These are phyloP conservation scores for Trichosanthes truncata DNA, from an alignment of 306 rosid genomes.

Conservation along the genomic window DNA sequence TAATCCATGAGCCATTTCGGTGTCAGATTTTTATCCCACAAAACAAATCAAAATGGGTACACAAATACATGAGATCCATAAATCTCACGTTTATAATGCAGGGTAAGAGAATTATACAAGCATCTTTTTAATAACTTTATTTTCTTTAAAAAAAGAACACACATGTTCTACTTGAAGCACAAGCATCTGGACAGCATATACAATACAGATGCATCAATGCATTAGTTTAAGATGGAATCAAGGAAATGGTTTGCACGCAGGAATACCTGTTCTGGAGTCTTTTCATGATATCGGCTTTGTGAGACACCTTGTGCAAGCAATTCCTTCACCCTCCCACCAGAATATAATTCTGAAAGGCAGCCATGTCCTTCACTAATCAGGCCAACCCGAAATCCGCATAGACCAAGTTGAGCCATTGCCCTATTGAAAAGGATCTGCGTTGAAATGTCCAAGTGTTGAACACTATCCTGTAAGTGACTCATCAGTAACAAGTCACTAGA, in stretches of 20 bases:
- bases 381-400: conserved; percentile 82
- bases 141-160: not conserved
- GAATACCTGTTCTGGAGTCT: conserved; percentile 95
- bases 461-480: conserved; percentile 91
- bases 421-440: conserved; percentile 92
- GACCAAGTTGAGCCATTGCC: conserved; percentile 93
- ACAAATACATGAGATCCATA: not conserved
- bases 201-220: not conserved
- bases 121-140: not conserved
- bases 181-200: not conserved
- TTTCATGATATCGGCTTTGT: conserved; percentile 90
- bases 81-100: not conserved
- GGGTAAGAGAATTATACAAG: not conserved
- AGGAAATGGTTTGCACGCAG: not conserved
- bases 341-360: conserved; percentile 82
- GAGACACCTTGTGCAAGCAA: conserved; percentile 95
- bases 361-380: conserved; percentile 73
- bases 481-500: conserved; percentile 86
- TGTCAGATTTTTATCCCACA: not conserved
- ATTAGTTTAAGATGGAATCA: not conserved
- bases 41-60: not conserved
- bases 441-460: conserved; percentile 89
- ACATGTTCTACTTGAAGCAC: not conserved
- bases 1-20: not conserved
- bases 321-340: conserved; percentile 98